phyloP scores from a whole-genome alignment of 768 basidiomycete genomes.

The Mycena latifolia region DNA sequence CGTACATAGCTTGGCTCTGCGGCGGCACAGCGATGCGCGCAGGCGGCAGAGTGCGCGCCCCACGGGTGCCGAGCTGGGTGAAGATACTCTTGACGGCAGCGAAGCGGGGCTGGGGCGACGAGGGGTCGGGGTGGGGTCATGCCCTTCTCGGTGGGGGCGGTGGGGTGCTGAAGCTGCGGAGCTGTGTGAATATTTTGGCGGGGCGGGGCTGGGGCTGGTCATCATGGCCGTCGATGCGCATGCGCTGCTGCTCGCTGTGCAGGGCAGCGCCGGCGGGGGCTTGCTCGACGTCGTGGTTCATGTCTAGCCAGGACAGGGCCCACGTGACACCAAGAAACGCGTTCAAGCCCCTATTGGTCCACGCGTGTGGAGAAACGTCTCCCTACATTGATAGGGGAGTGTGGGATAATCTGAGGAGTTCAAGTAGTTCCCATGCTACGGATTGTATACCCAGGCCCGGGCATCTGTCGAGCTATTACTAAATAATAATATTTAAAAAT shows the following conservation, averaged over 20 bases:
- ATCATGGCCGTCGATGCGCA: no score
- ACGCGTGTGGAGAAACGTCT: no score
- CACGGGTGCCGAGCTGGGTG: conserved; percentile 35
- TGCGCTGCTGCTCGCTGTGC: no score
- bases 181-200: conserved; percentile 19
- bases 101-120: conserved; percentile 36
- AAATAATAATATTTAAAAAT: no score
- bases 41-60: conserved; percentile 25
- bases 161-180: conserved; percentile 22
- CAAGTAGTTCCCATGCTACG: no score
- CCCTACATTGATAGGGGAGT: no score
- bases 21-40: conserved; percentile 19
- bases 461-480: no score
- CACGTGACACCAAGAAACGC: not conserved
- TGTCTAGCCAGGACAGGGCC: not conserved
- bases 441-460: no score
- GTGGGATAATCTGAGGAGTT: no score
- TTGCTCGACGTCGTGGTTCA: conserved; percentile 6
- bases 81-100: conserved; percentile 39
- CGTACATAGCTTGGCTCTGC: not conserved
- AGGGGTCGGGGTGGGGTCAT: conserved; percentile 38
- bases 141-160: conserved; percentile 8
- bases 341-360: not conserved
- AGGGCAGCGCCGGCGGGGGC: no score
- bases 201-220: not conserved